phyloP scores from a whole-genome alignment of 345 rosid genomes.

The Carallia brachiata region DNA sequence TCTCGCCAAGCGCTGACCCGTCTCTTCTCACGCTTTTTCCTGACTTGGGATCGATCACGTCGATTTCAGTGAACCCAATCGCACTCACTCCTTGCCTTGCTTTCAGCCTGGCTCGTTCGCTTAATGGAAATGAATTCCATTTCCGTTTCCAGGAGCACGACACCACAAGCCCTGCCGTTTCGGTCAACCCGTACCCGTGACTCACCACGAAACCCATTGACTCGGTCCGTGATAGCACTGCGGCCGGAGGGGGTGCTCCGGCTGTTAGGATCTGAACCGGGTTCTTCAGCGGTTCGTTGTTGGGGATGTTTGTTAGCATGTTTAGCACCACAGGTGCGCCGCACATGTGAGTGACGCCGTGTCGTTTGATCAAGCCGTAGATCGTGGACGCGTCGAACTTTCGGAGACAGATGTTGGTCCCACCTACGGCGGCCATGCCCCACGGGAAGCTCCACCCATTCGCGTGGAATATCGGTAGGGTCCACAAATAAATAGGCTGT shows the following conservation, averaged over 20 bases:
- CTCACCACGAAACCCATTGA: constrained; percentile 19
- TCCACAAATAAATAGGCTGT: constrained; percentile 14
- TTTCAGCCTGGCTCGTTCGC: constrained; percentile 17
- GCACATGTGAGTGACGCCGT: constrained; percentile 27
- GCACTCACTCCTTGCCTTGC: constrained; percentile 27
- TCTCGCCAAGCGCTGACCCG: constrained; percentile 13
- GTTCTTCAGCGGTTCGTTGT: background rate
- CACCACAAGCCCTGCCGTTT: constrained; percentile 15
- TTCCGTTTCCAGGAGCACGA: constrained; percentile 22
- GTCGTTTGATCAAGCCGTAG: constrained; percentile 6
- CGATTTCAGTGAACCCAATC: constrained; percentile 6
- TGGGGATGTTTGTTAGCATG: constrained; percentile 7
- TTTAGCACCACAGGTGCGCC: constrained; percentile 30
- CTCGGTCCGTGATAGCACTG: constrained; percentile 20
- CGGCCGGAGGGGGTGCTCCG: constrained; percentile 26
- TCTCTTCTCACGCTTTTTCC: constrained; percentile 17
- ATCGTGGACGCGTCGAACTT: constrained; percentile 3
- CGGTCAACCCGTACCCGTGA: constrained; percentile 29
- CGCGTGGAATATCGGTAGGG: constrained; percentile 29
- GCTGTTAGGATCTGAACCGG: constrained; percentile 20
- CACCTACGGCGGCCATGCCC: constrained; percentile 25
- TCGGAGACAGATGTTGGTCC: constrained; percentile 22
- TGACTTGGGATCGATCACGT: constrained; percentile 13
- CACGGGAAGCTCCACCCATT: constrained; percentile 30
- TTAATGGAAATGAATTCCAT: constrained; percentile 21